Evolutionary conservation across 768 basidiomycete species (phyloP), one percentile per base, ranked within the genome.

Genomic region (Tricholoma matsutake): DNA sequence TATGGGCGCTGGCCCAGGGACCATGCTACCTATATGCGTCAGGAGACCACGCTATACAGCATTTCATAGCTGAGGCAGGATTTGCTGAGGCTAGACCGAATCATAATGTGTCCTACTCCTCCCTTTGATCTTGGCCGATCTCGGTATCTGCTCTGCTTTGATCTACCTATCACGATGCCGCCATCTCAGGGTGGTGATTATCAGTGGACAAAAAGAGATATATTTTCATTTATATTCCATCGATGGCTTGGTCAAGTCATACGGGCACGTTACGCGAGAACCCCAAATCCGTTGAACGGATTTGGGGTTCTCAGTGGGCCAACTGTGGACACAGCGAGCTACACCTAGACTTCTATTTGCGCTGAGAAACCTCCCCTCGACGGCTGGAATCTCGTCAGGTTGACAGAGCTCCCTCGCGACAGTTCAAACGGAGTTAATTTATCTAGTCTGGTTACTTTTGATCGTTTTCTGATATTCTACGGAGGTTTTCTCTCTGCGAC

Each of bases 51-150:
- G 22, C 22, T 25, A 25, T 25, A 25, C 2, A 25, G 22, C 22
- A 25, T 1, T 25, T 3, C 22, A 25, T 25, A 25, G 22, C 22
- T 3, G 22, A 25, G 2, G 2, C 22, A 25, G 22, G 22, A 25
- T 25, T 25, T 3, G 22, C 22, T 3, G 22, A 25, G 22, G 22
- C 22, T 25, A 25, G 22, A 3, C 22, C 22, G 22, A 25, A 25
- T 25, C 22, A n/a, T n/a, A n/a, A n/a, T n/a, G n/a, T n/a, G n/a
- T n/a, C n/a, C n/a, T n/a, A 54, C n/a, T 55, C 52, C 14, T 60
- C 22, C 52, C 59, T 20, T 32, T 20, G 16, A 52, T 60, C 31
- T 37, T 54, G n/a, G 31, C 54, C 54, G 54, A 60, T 43, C 47
- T 60, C 10, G 34, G 41, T 47, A 22, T 20, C 22, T 25, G 18